Evolutionary conservation across 371 early-diverging fungal genomes (phyloP).

Genomic region (Coemansia sp.): DNA sequence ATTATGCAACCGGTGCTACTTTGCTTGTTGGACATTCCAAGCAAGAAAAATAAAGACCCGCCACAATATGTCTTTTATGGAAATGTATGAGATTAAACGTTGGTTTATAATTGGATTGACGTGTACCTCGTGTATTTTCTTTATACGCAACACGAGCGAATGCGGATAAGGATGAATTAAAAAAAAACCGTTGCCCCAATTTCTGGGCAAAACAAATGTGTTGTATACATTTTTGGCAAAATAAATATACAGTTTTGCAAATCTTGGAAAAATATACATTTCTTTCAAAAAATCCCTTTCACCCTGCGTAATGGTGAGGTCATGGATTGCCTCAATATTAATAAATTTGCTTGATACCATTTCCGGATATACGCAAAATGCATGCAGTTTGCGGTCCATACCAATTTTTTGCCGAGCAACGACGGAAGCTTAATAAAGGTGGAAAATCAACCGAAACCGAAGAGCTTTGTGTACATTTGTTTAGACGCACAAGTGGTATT

Average conservation of each 20-base stretch:
- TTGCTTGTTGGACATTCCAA: neutral
- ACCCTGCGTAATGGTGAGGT: neutral
- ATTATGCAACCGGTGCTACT: neutral
- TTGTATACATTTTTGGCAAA: too few species aligned
- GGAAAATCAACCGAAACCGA: neutral
- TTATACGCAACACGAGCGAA: neutral
- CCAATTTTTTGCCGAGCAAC: neutral
- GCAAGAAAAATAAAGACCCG: neutral
- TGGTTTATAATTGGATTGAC: neutral
- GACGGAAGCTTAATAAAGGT: neutral
- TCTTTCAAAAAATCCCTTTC: neutral
- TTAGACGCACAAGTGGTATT: neutral
- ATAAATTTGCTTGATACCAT: neutral
- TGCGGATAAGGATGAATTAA: neutral
- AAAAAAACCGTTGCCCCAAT: too few species aligned
- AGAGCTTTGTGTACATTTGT: neutral
- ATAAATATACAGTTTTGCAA: too few species aligned
- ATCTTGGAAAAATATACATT: neutral
- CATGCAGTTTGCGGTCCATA: neutral
- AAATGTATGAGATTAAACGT: neutral
- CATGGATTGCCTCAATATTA: neutral
- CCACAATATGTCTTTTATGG: neutral
- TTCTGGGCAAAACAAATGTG: neutral
- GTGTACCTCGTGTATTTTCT: neutral
- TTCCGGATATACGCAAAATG: conserved; percentile 1